Base-by-base conservation (phyloP, 495 filamentous ascomycete species). In the Aspergillus conjunctus region DNA sequence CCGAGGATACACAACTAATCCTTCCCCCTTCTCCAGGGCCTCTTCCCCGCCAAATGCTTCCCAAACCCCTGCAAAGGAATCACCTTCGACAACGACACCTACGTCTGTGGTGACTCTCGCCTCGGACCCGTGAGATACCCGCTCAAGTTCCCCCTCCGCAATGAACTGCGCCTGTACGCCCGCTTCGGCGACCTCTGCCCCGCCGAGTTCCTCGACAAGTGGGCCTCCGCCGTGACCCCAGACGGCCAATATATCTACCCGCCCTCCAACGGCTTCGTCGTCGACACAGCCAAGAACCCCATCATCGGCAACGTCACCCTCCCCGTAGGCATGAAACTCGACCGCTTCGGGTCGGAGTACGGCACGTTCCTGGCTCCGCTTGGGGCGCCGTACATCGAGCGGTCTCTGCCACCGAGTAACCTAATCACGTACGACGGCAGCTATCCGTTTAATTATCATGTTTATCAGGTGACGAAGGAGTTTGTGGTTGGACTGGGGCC, bases 361-460 rank as follows among this genome's bases (percentile, higher is more conserved):
- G 77, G 78, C 14, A 69, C 46, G 0, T 85, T 74, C 63, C 65
- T 83, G 21, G 72, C 70, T 7, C 78, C 81, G 1, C 69, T 78
- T 15, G 81, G 74, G 6, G 76, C 81, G 21, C 79, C 81, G 17
- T 87, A 80, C 55, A 73, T 78, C 53, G 76, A 84, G 71, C 70
- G 83, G 9, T 68, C 82, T 5, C 61, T 86, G 57, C 81, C 83
- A 17, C 83, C 83, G 2, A 72, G 67, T 20, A 85, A 80, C 57
- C 63, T 85, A 15, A 69, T 78, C 37, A 76, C 72, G 12, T 68
- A 66, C 26, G 68, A 71, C 34, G 66, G 67, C 1, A 69, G 71
- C 11, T 79, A 76, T 51, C 80, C 79, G 17, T 83, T 78, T 60
- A 85, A 83, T 53, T 87, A 87, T 60, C 74, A 81, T 63, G 73